Percentiles rank a stretch among this genome's conserved stretches.
Conservation (phyloP, 805 yeast species). For the Barnettozyma salicaria region DNA sequence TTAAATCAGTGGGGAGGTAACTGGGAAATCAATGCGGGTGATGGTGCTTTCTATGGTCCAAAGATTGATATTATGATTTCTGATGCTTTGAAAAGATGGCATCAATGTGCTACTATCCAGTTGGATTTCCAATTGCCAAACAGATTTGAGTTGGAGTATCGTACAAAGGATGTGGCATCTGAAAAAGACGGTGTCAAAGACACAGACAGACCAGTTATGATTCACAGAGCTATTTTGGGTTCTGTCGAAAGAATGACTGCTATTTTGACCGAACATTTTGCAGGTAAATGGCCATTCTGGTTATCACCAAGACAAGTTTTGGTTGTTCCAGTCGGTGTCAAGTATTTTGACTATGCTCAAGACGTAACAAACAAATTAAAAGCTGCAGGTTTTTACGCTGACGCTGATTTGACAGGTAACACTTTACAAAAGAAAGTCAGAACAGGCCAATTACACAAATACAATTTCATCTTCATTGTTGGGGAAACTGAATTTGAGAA, state of each 20-base stretch:
- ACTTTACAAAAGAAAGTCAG: slow-evolving; percentile 98
- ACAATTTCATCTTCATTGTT: slow-evolving; percentile 93
- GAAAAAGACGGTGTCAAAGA: slow-evolving; percentile 42
- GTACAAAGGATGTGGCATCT: slow-evolving; percentile 51
- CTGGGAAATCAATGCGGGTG: slow-evolving; percentile 96
- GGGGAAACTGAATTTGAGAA: slow-evolving; percentile 89
- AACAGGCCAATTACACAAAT: slow-evolving; percentile 89
- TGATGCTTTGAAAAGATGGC: slow-evolving; percentile 94
- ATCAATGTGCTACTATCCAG: slow-evolving; percentile 98
- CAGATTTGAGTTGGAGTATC: slow-evolving; percentile 86
- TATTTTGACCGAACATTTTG: slow-evolving; percentile 94
- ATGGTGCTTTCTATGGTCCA: slow-evolving; percentile 95
- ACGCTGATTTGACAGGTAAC: slow-evolving; percentile 89
- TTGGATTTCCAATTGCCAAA: slow-evolving; percentile 96
- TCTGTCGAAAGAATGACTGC: slow-evolving; percentile 99
- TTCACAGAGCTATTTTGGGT: slow-evolving; percentile 97
- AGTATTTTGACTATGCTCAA: slow-evolving; percentile 86
- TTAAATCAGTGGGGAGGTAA: slow-evolving; percentile 79
- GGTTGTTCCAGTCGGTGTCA: slow-evolving; percentile 95
- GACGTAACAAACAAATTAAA: slow-evolving; percentile 64
- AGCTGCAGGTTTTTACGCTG: slow-evolving; percentile 79
- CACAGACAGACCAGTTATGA: slow-evolving; percentile 91
- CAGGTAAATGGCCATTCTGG: slow-evolving; percentile 99
- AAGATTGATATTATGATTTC: slow-evolving; percentile 95
- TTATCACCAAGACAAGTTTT: slow-evolving; percentile 97